A percentile compares a stretch with the other conserved stretches of the same genome.
Conservation (phyloP, 768 basidiomycete species). For the Lactarius pseudohatsudake region DNA sequence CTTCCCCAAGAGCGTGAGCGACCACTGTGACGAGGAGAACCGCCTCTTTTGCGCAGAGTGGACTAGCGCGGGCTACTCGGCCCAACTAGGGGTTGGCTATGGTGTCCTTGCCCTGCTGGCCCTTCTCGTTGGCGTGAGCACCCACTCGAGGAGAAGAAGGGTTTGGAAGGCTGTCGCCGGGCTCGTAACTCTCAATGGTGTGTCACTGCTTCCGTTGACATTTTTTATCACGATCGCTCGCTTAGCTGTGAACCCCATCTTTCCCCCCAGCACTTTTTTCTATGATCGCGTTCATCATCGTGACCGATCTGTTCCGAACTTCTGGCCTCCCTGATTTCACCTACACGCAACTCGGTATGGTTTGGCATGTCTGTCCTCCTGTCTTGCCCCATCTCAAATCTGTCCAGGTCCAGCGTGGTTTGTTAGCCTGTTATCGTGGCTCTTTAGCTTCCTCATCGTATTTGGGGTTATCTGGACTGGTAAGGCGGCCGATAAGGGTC, state of each 20-base stretch:
- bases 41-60: slow-evolving; percentile 61
- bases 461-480: slow-evolving; percentile 62
- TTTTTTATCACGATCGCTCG: not conserved
- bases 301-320: slow-evolving; percentile 58
- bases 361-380: slow-evolving; percentile 9
- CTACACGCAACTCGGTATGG: slow-evolving; percentile 58
- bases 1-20: slow-evolving; percentile 57
- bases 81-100: slow-evolving; percentile 65
- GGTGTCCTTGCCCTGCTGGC: slow-evolving; percentile 56
- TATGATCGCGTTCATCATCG: slow-evolving; percentile 58
- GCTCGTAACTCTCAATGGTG: slow-evolving; percentile 62
- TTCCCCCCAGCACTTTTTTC: slow-evolving; percentile 53
- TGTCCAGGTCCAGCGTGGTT: slow-evolving; percentile 59
- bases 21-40: slow-evolving; percentile 53
- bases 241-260: not conserved
- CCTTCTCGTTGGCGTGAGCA: slow-evolving; percentile 67
- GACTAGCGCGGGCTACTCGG: slow-evolving; percentile 67
- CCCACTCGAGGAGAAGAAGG: slow-evolving; percentile 68
- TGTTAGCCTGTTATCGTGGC: slow-evolving; percentile 62
- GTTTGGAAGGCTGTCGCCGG: slow-evolving; percentile 76
- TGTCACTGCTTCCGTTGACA: slow-evolving; percentile 19
- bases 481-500: slow-evolving; percentile 56
- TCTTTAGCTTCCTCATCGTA: slow-evolving; percentile 51
- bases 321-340: slow-evolving; percentile 51
- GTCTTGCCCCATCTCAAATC: not conserved